Percentiles rank a stretch among this genome's conserved stretches.
Conservation (phyloP, 1,284 basidiomycete genomes). For the Boletus semigastroideus region DNA sequence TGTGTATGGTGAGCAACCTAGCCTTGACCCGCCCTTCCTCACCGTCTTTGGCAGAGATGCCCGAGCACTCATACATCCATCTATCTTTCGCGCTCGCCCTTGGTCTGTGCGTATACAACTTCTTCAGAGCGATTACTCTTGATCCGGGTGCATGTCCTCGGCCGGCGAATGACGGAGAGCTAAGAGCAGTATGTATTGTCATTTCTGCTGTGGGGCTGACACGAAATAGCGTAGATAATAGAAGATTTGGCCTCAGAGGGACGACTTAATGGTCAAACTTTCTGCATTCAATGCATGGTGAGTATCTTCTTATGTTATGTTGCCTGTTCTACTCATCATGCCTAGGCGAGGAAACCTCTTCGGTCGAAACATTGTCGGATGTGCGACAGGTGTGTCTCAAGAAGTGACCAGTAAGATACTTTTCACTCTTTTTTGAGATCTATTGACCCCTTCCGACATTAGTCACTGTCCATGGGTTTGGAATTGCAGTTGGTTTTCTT, state of each 20-base stretch:
- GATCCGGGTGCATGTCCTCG: constrained; percentile 91
- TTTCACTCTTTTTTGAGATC: background rate
- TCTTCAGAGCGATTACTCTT: constrained; percentile 84
- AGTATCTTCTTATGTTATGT: constrained; percentile 15
- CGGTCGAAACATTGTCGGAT: constrained; percentile 94
- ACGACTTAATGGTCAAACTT: constrained; percentile 90
- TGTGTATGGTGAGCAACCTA: background rate
- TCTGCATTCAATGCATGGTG: constrained; percentile 94
- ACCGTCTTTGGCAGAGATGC: constrained; percentile 51
- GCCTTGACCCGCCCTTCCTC: background rate
- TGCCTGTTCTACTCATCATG: background rate
- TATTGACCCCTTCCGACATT: constrained; percentile 7
- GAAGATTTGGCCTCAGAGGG: constrained; percentile 89
- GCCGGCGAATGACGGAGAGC: constrained; percentile 75
- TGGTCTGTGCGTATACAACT: constrained; percentile 81
- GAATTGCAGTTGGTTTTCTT: constrained; percentile 81
- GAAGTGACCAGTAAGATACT: constrained; percentile 83
- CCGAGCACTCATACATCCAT: constrained; percentile 75
- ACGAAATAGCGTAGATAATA: constrained; percentile 56
- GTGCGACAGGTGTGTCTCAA: constrained; percentile 87
- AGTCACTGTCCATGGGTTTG: constrained; percentile 99
- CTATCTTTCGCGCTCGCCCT: constrained; percentile 72
- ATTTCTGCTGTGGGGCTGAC: background rate
- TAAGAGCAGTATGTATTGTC: constrained; percentile 66
- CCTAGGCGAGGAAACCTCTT: constrained; percentile 82